Evolutionary conservation across 192 early-diverging fungal species (phyloP), one percentile per base, ranked within the genome.

Genomic region (Neocallimastix lanati): DNA sequence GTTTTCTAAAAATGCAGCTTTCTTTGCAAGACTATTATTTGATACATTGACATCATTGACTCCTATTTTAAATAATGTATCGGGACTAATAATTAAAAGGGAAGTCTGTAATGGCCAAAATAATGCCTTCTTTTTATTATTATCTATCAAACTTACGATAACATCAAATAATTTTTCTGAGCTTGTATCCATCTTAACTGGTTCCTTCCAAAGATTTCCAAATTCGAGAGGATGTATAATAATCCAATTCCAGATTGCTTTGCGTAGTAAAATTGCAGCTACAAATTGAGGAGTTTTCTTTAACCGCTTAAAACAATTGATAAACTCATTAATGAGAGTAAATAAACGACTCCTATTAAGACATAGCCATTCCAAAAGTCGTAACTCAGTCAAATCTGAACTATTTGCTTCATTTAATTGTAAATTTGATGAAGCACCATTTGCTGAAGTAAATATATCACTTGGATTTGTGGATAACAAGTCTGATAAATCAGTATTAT

Each of bases 181-280:
- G 6, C 87, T 84, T 50, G 92, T 91, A 30, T 91, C 91, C 29
- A 90, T 81, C 6, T 89, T 84, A 76, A 84, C 86, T 84, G 82
- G 29, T 78, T 87, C 78, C 89, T 89, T 67, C 83, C 93, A 93
- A 76, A 96, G 85, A 76, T 88, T 87, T 67, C 93, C 88, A 83
- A 94, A 98, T 78, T 96, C 95, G 12, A 87, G 84, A 0, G 93
- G 92, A 82, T 94, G 96, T 18, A 91, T 88, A 78, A 94, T 91
- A 38, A 98, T 96, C 91, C 95, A 98, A 84, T 92, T 92, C 96
- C 95, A 97, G 80, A 98, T 94, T 7, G 90, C 90, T 29, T 92
- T 90, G n/a, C 94, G 90, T 78, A 96, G 85, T 18, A 92, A 88
- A 14, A 92, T 86, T 0, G 93, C 92, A 81, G 92, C 85, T n/a